These are phyloP conservation scores for Pezicula rhizophila DNA, from an alignment of 2,329 filamentous ascomycete genomes.

Conservation along the genomic window DNA sequence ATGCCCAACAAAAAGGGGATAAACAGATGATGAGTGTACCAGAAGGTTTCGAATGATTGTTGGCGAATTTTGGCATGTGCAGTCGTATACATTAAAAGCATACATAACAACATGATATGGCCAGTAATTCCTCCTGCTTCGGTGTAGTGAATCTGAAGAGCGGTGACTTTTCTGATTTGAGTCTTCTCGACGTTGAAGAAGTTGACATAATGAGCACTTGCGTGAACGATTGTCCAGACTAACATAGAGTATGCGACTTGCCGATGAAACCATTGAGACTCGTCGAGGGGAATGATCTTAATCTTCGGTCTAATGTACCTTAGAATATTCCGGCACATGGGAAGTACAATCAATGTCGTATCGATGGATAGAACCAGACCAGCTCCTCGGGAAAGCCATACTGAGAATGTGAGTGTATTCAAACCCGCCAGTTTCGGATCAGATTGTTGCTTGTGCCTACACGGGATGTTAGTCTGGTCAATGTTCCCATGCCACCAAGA, in stretches of 20 bases:
- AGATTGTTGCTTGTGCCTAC: constrained; percentile 70
- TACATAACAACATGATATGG: constrained; percentile 97
- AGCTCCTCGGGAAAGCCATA: constrained; percentile 94
- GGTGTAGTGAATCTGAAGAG: constrained; percentile 85
- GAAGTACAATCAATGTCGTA: constrained; percentile 79
- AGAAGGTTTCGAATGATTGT: constrained; percentile 97
- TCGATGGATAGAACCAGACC: constrained; percentile 82
- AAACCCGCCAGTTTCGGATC: constrained; percentile 67
- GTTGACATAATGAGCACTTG: constrained; percentile 85
- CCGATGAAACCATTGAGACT: constrained; percentile 94
- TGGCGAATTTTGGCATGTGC: constrained; percentile 90
- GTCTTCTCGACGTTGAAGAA: constrained; percentile 91
- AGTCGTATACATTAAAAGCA: constrained; percentile 97
- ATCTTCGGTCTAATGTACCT: constrained; percentile 81
- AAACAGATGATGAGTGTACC: constrained; percentile 99
- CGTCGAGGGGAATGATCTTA: constrained; percentile 85
- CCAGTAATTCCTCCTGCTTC: constrained; percentile 89
- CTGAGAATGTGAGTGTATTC: constrained; percentile 78
- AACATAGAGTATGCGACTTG: constrained; percentile 89
- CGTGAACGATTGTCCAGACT: constrained; percentile 74
- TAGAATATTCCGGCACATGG: constrained; percentile 89
- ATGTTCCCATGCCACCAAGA: not conserved
- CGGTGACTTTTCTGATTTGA: constrained; percentile 73
- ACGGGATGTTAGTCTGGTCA: constrained; percentile 19
- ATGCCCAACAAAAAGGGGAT: constrained; percentile 89